phyloP scores from a whole-genome alignment of 2,329 filamentous ascomycete species.

The Nectriaceae sp. region DNA sequence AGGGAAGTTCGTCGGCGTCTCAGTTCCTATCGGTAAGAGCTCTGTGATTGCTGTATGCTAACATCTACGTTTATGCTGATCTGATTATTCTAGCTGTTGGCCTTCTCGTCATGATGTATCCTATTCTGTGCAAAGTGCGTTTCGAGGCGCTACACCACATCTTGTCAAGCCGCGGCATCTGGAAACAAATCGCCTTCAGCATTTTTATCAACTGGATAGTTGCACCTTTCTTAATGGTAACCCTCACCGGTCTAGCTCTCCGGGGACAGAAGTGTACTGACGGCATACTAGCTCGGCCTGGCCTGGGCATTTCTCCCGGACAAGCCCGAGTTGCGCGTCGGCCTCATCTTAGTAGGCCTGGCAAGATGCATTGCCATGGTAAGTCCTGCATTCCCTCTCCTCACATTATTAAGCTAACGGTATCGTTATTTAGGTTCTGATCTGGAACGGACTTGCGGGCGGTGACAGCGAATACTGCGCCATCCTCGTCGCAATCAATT shows the following conservation, averaged over 20 bases:
- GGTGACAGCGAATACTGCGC: slow-evolving; percentile 84
- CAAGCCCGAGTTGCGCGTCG: slow-evolving; percentile 58
- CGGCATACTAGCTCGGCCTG: slow-evolving; percentile 53
- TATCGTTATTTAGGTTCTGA: slow-evolving; percentile 52
- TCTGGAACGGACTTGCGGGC: slow-evolving; percentile 72
- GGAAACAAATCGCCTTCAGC: slow-evolving; percentile 79
- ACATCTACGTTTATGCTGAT: neutral
- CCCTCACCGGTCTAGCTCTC: neutral
- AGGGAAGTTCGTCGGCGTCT: slow-evolving; percentile 71
- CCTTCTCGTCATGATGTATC: slow-evolving; percentile 91
- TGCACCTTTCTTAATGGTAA: slow-evolving; percentile 79
- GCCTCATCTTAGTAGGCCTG: slow-evolving; percentile 79
- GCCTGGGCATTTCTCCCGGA: slow-evolving; percentile 70
- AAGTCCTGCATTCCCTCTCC: slow-evolving; percentile 33
- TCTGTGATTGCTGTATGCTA: neutral
- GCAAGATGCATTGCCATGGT: slow-evolving; percentile 88
- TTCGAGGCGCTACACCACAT: slow-evolving; percentile 74
- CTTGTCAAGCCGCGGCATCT: slow-evolving; percentile 62
- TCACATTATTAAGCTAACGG: neutral
- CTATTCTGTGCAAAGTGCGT: slow-evolving; percentile 83
- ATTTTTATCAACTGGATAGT: slow-evolving; percentile 81
- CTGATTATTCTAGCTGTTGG: slow-evolving; percentile 61
- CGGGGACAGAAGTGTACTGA: slow-evolving; percentile 9
- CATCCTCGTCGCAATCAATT: slow-evolving; percentile 75
- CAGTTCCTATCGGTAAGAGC: slow-evolving; percentile 63